A percentile compares a stretch with the other conserved stretches of the same genome.
Evolutionary conservation across 441 rosid species (phyloP).

Genomic region (Syzygium syzygioides): DNA sequence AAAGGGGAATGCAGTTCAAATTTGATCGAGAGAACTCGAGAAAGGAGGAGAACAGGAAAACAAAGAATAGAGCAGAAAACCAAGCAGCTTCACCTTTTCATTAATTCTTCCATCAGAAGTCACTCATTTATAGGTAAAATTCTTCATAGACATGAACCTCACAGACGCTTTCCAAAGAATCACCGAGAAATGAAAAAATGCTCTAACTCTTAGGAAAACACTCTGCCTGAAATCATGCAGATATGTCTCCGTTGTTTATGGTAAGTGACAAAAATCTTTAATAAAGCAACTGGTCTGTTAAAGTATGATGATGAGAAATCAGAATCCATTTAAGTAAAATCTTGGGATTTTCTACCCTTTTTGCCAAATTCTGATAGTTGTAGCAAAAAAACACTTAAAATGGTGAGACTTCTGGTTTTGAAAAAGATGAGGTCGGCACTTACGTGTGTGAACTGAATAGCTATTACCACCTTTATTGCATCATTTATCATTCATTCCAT

Average conservation of each 20-base stretch:
- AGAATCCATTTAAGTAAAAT: not conserved
- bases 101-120: not conserved
- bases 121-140: not conserved
- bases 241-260: not conserved
- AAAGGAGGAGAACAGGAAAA: not conserved
- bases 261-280: not conserved
- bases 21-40: not conserved
- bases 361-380: not conserved
- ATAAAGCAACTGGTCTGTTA: not conserved
- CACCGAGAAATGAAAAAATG: not conserved
- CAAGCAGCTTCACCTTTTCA: not conserved
- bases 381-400: not conserved
- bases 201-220: not conserved
- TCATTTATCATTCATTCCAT: not conserved
- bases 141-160: not conserved
- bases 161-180: not conserved
- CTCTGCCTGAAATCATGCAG: slow-evolving; percentile 2
- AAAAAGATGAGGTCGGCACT: not conserved
- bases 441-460: not conserved
- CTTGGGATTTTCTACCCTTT: not conserved
- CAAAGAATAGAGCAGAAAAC: not conserved
- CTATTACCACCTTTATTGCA: not conserved
- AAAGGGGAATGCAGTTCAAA: not conserved
- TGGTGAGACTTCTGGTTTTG: not conserved
- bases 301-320: not conserved